Base-by-base conservation (phyloP, 768 basidiomycete species). In the Lentinula aciculospora region DNA sequence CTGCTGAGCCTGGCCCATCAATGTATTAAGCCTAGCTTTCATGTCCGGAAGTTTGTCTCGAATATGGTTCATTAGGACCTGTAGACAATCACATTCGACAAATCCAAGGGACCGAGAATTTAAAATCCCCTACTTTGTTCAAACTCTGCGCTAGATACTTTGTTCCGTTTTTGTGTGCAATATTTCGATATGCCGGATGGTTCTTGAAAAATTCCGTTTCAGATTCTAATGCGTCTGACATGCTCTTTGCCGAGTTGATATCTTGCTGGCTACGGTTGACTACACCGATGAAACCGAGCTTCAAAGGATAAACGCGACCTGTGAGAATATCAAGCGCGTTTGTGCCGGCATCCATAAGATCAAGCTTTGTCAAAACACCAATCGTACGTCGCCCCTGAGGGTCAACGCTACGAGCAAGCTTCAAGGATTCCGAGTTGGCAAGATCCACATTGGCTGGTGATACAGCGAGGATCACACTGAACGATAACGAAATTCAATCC, bases 1-100 rank as follows among this genome's bases (percentile, higher is more conserved):
- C 70, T 99, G 97, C 68, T 98, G 96, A 7, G 97, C 94, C 74
- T 99, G 97, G 15, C 96, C 95, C 92, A 98, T 98, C 23, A 98
- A 75, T 2, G 97, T 99, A 68, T 98, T 99, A 59, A 99, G 74
- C 19, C 94, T 82, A 15, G 97, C 97, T 71, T 99, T 99, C 97
- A 99, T 98, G 71, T 99, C 97, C 0, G 97, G 97, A 36, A 99
- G 80, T 72, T 98, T 99, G 67, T 99, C 97, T 59, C 97, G 85
- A 62, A 99, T 98, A 68, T 99, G 97, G 69, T 92, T 92, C 82
- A 99, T 86, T 60, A 99, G 74, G 31, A 98, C 94, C 92, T 87
- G 57, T 6, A 62, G 29, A 8, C 13, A 39, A 44, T 9, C 25
- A 19, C 54, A n/a, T n/a, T n/a, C n/a, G n/a, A n/a, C n/a, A n/a